These are phyloP conservation scores for Eremomyces bilateralis DNA, from an alignment of 495 filamentous ascomycete genomes.

Conservation along the genomic window DNA sequence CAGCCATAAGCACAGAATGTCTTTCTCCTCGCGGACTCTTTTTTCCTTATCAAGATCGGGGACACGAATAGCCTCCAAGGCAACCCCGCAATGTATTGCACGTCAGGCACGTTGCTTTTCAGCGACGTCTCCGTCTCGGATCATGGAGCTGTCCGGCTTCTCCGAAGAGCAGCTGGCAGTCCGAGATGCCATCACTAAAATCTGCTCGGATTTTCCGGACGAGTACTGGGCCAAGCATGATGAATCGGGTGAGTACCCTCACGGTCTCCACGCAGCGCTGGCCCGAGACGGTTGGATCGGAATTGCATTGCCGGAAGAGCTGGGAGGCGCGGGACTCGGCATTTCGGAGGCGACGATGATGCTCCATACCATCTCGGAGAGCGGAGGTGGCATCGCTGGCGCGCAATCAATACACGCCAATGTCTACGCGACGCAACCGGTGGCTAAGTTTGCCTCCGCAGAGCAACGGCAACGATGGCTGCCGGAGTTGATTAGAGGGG, in stretches of 20 bases:
- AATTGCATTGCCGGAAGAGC: constrained; percentile 48
- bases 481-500: constrained; percentile 44
- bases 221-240: constrained; percentile 54
- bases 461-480: constrained; percentile 39
- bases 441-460: constrained; percentile 43
- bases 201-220: constrained; percentile 34
- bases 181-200: constrained; percentile 42
- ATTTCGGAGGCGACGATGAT: constrained; percentile 71
- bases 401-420: constrained; percentile 59
- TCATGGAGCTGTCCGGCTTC: constrained; percentile 58
- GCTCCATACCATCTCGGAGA: constrained; percentile 63
- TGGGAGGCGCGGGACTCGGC: constrained; percentile 53
- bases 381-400: constrained; percentile 56
- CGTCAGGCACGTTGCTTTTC: constrained; percentile 15
- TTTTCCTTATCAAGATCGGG: no score
- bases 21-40: no score
- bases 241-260: constrained; percentile 42
- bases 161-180: constrained; percentile 49
- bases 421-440: constrained; percentile 58
- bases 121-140: constrained; percentile 15
- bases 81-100: not conserved
- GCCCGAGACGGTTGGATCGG: constrained; percentile 71
- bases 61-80: no score
- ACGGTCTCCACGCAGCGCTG: constrained; percentile 50
- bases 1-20: no score